A percentile compares a stretch with the other conserved stretches of the same genome.
phyloP scores from a whole-genome alignment of 1,284 basidiomycete genomes.

The Earliella scabrosa region DNA sequence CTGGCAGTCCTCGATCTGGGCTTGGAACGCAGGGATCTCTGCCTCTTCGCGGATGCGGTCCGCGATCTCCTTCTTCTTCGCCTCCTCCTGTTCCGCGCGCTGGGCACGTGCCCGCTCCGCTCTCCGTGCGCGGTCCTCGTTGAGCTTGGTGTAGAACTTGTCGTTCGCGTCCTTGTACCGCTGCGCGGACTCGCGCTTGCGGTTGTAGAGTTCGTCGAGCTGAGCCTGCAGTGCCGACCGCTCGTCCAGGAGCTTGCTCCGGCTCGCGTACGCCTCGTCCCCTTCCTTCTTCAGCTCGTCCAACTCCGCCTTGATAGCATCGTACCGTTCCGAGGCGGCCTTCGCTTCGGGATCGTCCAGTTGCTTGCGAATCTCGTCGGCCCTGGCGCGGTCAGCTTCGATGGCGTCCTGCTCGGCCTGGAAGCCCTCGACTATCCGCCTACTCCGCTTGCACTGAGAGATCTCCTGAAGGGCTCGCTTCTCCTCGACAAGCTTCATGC shows the following conservation, averaged over 20 bases:
- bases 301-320: slow-evolving; percentile 85
- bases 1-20: slow-evolving; percentile 96
- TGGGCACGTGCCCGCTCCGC: slow-evolving; percentile 83
- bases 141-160: slow-evolving; percentile 78
- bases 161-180: slow-evolving; percentile 84
- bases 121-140: slow-evolving; percentile 85
- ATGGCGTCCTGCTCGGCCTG: slow-evolving; percentile 81
- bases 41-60: slow-evolving; percentile 91
- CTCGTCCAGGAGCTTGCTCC: slow-evolving; percentile 88
- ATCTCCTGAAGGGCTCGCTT: slow-evolving; percentile 95
- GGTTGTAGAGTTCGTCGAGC: slow-evolving; percentile 75
- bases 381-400: slow-evolving; percentile 75
- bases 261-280: slow-evolving; percentile 84
- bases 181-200: slow-evolving; percentile 78
- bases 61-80: slow-evolving; percentile 84
- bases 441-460: slow-evolving; percentile 67
- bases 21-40: slow-evolving; percentile 87
- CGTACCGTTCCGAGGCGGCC: slow-evolving; percentile 82
- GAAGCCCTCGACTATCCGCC: slow-evolving; percentile 79
- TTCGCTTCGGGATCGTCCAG: slow-evolving; percentile 93
- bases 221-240: slow-evolving; percentile 77
- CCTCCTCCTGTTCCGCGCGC: slow-evolving; percentile 82
- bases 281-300: slow-evolving; percentile 86
- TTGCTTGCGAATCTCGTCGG: slow-evolving; percentile 85
- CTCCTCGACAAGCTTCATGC: slow-evolving; percentile 93